Base-by-base conservation (phyloP, 306 rosid species). In the Echinosophora koreensis region DNA sequence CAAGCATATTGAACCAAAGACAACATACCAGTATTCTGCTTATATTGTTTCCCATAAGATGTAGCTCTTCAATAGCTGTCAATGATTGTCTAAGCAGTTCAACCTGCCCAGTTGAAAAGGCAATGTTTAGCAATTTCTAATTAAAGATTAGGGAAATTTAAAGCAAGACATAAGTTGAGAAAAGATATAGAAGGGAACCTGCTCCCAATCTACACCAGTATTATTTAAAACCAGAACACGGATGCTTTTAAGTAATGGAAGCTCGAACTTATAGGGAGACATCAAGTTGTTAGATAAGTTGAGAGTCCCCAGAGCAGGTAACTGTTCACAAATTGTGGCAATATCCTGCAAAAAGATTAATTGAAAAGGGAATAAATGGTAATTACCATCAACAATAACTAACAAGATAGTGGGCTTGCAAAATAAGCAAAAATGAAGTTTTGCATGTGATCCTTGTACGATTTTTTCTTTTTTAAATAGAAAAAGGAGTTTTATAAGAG, bases 61-160 rank as follows among this genome's bases (percentile, higher is more conserved):
- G 97, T 66, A 92, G 92, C 83, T 95, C 99, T 86, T 92, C 97
- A 41, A 95, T 79, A 73, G 85, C 70, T 78, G 93, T 83, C 69
- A 95, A 83, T 18, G 93, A 84, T 28, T 69, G 82, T 66, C 88
- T 81, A 76, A 92, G 90, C 69, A 82, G 71, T 71, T 92, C 97
- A 80, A 95, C 93, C 97, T 95, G 86, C 74, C 85, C 84, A 66
- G 69, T 70, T 12, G 76, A 81, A 37, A 77, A 76, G 49, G 77
- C 51, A 71, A 74, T 46, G 75, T 60, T 64, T 71, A 80, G 82
- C 69, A 77, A 65, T 17, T 76, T 39, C 39, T 41, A 46, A 66
- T 71, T 58, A 35, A 44, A 46, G 30, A 27, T 55, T 9, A 15
- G 14, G 56, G 22, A 51, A 73, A 49, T 71, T 50, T 66, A 64